Evolutionary conservation across 2,329 filamentous ascomycete species (phyloP).

Genomic region (Trichoderma koningiopsis): DNA sequence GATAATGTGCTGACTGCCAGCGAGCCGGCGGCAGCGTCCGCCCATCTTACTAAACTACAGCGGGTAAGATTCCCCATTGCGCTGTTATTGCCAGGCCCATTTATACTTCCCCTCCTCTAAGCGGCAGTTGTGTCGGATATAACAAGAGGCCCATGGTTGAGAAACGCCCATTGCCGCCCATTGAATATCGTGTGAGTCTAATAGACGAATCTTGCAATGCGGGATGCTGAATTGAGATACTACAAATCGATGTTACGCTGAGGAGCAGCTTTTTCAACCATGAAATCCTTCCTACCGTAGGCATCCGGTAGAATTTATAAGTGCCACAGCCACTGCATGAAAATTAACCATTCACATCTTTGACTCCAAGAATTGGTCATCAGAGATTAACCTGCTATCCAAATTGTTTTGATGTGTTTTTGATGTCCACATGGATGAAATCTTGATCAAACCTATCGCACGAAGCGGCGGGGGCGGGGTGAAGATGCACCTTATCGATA

Average conservation of each 20-base stretch:
- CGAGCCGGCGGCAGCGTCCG: neutral
- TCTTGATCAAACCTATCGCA: too few species aligned
- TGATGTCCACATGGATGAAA: too few species aligned
- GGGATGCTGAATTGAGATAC: neutral
- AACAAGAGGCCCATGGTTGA: neutral
- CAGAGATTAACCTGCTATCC: neutral
- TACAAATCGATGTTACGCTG: neutral
- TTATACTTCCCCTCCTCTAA: neutral
- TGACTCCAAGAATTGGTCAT: neutral
- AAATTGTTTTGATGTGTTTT: neutral
- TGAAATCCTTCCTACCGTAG: neutral
- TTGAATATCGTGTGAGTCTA: neutral
- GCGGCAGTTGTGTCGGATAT: neutral
- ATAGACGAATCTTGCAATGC: neutral
- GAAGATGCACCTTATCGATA: neutral
- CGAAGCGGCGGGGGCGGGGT: neutral
- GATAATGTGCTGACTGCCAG: constrained; percentile 14
- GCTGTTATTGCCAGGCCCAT: neutral
- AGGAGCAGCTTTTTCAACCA: neutral
- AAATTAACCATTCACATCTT: neutral
- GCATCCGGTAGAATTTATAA: neutral
- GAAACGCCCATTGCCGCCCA: neutral
- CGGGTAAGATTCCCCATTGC: neutral
- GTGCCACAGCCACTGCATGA: neutral
- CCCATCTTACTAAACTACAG: neutral